Base-by-base conservation (phyloP, 306 rosid species). In the Ochetophila trinervis region DNA sequence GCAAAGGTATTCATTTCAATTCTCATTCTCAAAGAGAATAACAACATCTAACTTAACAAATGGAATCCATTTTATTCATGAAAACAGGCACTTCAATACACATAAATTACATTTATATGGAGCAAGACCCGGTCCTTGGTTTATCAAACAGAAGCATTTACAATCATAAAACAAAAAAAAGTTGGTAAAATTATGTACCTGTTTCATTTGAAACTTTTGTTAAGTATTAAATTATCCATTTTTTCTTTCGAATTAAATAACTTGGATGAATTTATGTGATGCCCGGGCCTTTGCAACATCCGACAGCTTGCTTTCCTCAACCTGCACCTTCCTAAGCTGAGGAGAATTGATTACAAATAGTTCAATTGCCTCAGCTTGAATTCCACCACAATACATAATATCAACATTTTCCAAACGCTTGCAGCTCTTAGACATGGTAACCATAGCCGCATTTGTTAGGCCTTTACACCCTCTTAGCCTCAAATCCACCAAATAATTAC, bases 401-500 rank as follows among this genome's bases (percentile, higher is more conserved):
- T 89, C 99, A 23, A 93, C 74, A 67, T 60, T 84, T 68, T 87
- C 81, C 71, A 93, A 70, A 0, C 53, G 19, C 65, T 80, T 84
- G 77, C 99, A 93, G 69, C 85, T 79, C 77, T 76, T 86, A 7
- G 76, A 23, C 84, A 86, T 53, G 4, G 82, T 62, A 57, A 36
- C 37, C 73, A 87, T 6, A 12, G 94, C 73, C 4, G 70, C 63
- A 53, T 55, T 17, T 0, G 91, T 77, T 12, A 90, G 82, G 58
- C 83, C 58, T 21, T 78, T 83, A 49, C 99, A 93, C 9, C 97
- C 96, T 66, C 97, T 83, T 8, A 90, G 62, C 76, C 74, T 86
- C 80, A 93, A 65, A 36, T 86, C 90, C 68, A 62, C 53, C 84
- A 93, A 76, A 65, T 30, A n/a, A 19, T 65, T 40, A 42, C 97